These are phyloP conservation scores for Rhodamnia argentea DNA, from an alignment of 345 rosid species.

Conservation along the genomic window DNA sequence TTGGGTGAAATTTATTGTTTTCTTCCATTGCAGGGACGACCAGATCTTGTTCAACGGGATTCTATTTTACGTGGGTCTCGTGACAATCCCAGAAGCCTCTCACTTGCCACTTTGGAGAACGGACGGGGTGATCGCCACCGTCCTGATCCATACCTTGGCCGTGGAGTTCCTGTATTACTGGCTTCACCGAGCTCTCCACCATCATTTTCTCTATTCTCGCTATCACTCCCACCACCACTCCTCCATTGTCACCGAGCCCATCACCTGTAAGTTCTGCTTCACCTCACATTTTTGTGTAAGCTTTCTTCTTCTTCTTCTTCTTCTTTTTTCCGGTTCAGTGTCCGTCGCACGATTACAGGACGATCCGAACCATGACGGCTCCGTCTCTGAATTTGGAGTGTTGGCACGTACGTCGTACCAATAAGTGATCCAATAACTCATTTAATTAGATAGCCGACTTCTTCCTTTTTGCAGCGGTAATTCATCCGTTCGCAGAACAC, in stretches of 20 bases:
- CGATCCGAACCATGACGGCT: not conserved
- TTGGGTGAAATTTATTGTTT: not conserved
- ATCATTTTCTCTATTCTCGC: conserved; percentile 61
- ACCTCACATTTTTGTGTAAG: not conserved
- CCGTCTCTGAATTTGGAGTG: too few relatives aligned
- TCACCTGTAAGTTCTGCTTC: conserved; percentile 24
- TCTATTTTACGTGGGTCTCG: conserved; percentile 3
- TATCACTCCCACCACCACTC: conserved; percentile 85
- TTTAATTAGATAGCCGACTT: not conserved
- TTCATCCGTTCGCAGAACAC: conserved; percentile 44
- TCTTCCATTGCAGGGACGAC: conserved; percentile 28
- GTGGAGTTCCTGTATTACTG: conserved; percentile 75
- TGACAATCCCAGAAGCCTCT: not conserved
- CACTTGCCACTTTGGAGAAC: conserved; percentile 43
- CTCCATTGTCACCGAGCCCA: conserved; percentile 62
- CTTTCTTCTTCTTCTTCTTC: too few relatives aligned
- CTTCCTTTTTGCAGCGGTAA: conserved; percentile 23
- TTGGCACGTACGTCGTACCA: too few relatives aligned
- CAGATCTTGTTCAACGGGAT: conserved; percentile 26
- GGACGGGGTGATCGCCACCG: conserved; percentile 30
- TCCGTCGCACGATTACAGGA: not conserved
- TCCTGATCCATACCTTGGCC: conserved; percentile 42
- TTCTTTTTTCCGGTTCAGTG: not conserved
- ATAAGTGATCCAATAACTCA: too few relatives aligned
- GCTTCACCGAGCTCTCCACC: conserved; percentile 69